A percentile compares a stretch with the other conserved stretches of the same genome.
These are phyloP conservation scores for Claviceps africana DNA, from an alignment of 2,329 filamentous ascomycete genomes.

Conservation along the genomic window DNA sequence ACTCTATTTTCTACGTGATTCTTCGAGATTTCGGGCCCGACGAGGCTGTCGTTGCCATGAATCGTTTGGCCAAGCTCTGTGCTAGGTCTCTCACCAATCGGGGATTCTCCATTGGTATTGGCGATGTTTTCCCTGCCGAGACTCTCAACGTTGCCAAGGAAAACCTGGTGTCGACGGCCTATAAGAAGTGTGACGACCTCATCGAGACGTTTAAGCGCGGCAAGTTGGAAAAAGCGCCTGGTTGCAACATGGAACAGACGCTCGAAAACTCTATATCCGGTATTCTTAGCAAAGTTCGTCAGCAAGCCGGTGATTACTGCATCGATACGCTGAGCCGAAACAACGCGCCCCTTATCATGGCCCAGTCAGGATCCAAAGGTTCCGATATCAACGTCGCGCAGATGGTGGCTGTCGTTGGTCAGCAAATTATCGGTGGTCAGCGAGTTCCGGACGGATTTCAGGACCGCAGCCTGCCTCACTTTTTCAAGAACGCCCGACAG, in stretches of 20 bases:
- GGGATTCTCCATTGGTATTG: constrained; percentile 92
- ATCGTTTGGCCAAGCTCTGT: constrained; percentile 78
- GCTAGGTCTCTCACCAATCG: constrained; percentile 78
- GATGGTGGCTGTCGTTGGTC: constrained; percentile 94
- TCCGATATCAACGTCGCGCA: constrained; percentile 97
- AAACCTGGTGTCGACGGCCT: constrained; percentile 61
- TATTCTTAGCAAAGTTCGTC: constrained; percentile 81
- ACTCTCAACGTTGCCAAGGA: constrained; percentile 60
- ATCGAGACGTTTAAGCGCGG: constrained; percentile 70
- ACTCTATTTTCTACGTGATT: constrained; percentile 94
- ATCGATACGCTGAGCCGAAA: constrained; percentile 78
- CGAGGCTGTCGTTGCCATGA: constrained; percentile 83
- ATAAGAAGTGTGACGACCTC: constrained; percentile 66
- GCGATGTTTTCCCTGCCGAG: constrained; percentile 76
- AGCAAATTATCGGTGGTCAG: constrained; percentile 90
- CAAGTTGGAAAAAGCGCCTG: constrained; percentile 71
- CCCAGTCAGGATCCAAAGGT: constrained; percentile 91
- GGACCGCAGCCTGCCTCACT: constrained; percentile 86
- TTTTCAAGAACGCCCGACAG: constrained; percentile 81
- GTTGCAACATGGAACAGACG: constrained; percentile 82
- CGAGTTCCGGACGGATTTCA: constrained; percentile 95
- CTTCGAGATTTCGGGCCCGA: constrained; percentile 88
- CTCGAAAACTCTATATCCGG: constrained; percentile 84
- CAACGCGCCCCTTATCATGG: constrained; percentile 93
- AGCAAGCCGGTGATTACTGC: constrained; percentile 81